Base-by-base conservation (phyloP, 2,329 filamentous ascomycete species). In the Colletotrichum navitas region DNA sequence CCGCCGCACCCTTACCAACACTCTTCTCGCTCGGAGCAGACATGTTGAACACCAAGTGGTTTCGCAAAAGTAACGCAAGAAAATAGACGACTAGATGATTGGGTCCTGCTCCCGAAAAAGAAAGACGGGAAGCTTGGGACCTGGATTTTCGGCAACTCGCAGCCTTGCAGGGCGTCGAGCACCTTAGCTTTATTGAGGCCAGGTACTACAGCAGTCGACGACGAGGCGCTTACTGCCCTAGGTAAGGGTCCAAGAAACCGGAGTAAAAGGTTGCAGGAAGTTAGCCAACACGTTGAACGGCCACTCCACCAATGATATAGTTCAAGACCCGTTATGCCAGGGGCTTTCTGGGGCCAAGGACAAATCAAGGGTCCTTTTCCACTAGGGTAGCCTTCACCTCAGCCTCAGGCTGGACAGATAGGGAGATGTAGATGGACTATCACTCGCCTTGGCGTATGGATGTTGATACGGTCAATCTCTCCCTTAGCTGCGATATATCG, bases 51-150 rank as follows among this genome's bases (percentile, higher is more conserved):
- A 21, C n/a, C n/a, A 2, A n/a, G n/a, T 56, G 32, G 16, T 8
- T 34, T 24, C 10, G 26, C 21, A 29, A 32, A n/a, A 24, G 16
- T 14, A 11, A 26, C 18, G 5, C 39, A 45, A 24, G 6, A 32
- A 7, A 18, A 6, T 5, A 5, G 5, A 59, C 29, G 55, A 34
- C 39, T 43, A 24, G 32, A 63, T 32, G 59, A 66, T 55, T 41
- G 51, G 59, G 39, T 34, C 51, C 66, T 69, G 59, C 18, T 64
- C 60, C 66, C 76, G 76, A 60, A 21, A 73, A 63, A 63, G 65
- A 71, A 72, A 62, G 66, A 58, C 43, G 62, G 52, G 34, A 66
- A 70, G 47, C 55, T 32, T 62, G 51, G 55, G 39, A 34, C 29
- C 52, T 58, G 52, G 52, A 43, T 5, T 26, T 14, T 43, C 49